phyloP scores from a whole-genome alignment of 371 early-diverging fungal species.

The Dichotomocladium elegans region DNA sequence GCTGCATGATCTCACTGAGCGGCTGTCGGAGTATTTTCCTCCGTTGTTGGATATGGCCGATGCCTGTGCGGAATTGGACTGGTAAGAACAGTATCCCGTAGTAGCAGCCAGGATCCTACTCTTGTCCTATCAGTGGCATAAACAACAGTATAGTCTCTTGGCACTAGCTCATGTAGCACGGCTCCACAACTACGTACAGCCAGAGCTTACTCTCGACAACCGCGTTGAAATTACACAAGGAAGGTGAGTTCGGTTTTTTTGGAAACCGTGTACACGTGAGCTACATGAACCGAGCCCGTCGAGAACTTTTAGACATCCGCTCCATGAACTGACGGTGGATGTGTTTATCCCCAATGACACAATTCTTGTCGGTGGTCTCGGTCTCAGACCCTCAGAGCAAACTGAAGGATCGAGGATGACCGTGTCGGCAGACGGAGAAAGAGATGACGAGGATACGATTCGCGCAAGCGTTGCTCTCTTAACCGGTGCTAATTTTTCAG shows the following conservation, averaged over 20 bases:
- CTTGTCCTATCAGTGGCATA: neutral
- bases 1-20: constrained; percentile 59
- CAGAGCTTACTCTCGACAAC: constrained; percentile 49
- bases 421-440: neutral
- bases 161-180: constrained; percentile 61
- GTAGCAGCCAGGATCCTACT: no score
- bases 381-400: neutral
- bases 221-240: constrained; percentile 56
- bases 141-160: constrained; percentile 41
- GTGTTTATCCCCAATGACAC: constrained; percentile 68
- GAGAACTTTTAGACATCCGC: constrained; percentile 57
- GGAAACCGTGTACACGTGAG: no score
- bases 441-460: neutral
- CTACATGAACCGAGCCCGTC: no score
- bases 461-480: constrained; percentile 54
- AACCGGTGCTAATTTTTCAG: constrained; percentile 77
- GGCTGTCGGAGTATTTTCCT: constrained; percentile 32
- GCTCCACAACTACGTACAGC: constrained; percentile 51
- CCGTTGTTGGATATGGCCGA: constrained; percentile 35
- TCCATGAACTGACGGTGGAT: constrained; percentile 63
- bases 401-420: no score
- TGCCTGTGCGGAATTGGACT: constrained; percentile 65
- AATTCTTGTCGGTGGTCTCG: constrained; percentile 33
- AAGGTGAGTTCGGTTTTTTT: no score
- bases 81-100: constrained; percentile 44